phyloP scores from a whole-genome alignment of 257 asterid genomes.

The Penstemon barbatus region DNA sequence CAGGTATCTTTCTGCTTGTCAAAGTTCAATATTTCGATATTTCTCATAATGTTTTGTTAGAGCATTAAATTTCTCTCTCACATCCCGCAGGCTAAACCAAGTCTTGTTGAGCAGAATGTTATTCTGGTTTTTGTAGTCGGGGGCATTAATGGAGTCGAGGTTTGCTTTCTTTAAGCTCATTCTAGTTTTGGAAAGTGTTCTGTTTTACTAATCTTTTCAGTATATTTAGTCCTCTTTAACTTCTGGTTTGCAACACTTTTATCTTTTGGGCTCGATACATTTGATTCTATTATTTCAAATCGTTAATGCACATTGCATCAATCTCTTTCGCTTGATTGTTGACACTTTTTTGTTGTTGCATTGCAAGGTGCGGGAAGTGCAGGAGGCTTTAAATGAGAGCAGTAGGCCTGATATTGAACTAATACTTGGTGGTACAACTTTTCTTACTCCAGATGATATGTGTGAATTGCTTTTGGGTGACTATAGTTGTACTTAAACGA shows the following conservation, averaged over 20 bases:
- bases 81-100: slow-evolving; percentile 76
- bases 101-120: slow-evolving; percentile 79
- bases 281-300: background rate
- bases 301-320: background rate
- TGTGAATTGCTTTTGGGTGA: slow-evolving; percentile 82
- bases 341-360: slow-evolving; percentile 26
- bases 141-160: slow-evolving; percentile 92
- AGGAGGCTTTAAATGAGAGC: slow-evolving; percentile 54
- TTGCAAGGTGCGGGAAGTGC: slow-evolving; percentile 75
- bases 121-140: slow-evolving; percentile 84
- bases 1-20: slow-evolving; percentile 50
- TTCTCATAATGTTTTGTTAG: slow-evolving; percentile 14
- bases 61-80: slow-evolving; percentile 16
- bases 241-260: background rate
- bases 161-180: slow-evolving; percentile 35
- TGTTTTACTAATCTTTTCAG: background rate
- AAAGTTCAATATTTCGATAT: slow-evolving; percentile 2
- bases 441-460: slow-evolving; percentile 86
- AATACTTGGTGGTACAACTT: slow-evolving; percentile 87
- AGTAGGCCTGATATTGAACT: slow-evolving; percentile 78
- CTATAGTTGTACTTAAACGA: slow-evolving; percentile 47
- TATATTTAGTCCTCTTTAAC: background rate
- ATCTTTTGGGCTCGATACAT: background rate
- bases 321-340: background rate
- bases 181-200: slow-evolving; percentile 2